These are phyloP conservation scores for Fagopyrum esculentum DNA, from an alignment of 148 eudicot species.

Conservation along the genomic window DNA sequence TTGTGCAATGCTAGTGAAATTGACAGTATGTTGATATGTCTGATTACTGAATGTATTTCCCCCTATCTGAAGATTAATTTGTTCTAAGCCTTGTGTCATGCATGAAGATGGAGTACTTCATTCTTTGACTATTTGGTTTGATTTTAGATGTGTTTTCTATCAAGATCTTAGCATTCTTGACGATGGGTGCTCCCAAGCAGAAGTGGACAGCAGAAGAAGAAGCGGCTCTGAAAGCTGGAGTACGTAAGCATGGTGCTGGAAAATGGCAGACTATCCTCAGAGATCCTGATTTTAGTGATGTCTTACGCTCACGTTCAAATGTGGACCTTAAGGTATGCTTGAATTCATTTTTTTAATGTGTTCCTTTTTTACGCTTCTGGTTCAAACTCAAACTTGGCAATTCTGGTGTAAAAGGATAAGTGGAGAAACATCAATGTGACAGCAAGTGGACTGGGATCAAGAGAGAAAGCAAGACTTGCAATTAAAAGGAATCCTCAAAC, in stretches of 20 bases:
- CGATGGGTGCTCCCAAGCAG: slow-evolving; percentile 84
- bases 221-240: slow-evolving; percentile 87
- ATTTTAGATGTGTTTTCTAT: slow-evolving; percentile 3
- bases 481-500: slow-evolving; percentile 40
- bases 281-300: slow-evolving; percentile 66
- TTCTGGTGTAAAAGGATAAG: slow-evolving; percentile 48
- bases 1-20: neutral
- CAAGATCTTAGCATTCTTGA: slow-evolving; percentile 9
- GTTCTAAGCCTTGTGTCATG: neutral
- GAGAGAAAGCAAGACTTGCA: slow-evolving; percentile 61
- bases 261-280: slow-evolving; percentile 89
- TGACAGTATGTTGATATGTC: neutral
- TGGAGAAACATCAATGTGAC: slow-evolving; percentile 86
- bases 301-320: slow-evolving; percentile 70
- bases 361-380: slow-evolving; percentile 6
- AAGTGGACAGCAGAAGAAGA: slow-evolving; percentile 97
- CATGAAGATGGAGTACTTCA: neutral
- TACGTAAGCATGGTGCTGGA: slow-evolving; percentile 71
- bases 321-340: slow-evolving; percentile 79
- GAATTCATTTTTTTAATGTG: neutral
- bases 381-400: slow-evolving; percentile 4
- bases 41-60: neutral
- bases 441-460: slow-evolving; percentile 65
- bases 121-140: slow-evolving; percentile 2
- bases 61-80: neutral